Evolutionary conservation across 2,329 filamentous ascomycete genomes (phyloP).

Genomic region (Penicillium verrucosum): DNA sequence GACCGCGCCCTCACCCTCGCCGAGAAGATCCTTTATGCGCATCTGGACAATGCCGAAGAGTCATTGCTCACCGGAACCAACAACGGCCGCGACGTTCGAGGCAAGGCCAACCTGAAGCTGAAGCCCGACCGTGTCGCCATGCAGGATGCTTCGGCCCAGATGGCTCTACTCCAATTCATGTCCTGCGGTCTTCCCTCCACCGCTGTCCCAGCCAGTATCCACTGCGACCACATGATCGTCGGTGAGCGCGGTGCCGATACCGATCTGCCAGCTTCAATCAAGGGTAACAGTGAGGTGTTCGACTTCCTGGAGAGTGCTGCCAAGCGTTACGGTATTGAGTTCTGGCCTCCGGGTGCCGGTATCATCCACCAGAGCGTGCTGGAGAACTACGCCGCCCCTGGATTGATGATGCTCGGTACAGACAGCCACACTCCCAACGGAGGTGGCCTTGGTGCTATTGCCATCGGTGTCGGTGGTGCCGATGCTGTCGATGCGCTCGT

Average conservation of each 20-base stretch:
- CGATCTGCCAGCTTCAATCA: constrained; percentile 80
- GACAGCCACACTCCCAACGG: constrained; percentile 98
- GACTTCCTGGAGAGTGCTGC: constrained; percentile 92
- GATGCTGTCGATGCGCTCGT: constrained; percentile 97
- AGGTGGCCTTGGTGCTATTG: constrained; percentile 88
- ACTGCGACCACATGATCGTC: constrained; percentile 99
- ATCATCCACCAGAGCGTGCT: constrained; percentile 98
- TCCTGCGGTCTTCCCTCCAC: constrained; percentile 84
- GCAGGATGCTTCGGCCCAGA: constrained; percentile 98
- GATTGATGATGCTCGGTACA: constrained; percentile 97
- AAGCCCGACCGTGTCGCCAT: constrained; percentile 97
- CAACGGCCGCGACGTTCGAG: constrained; percentile 79
- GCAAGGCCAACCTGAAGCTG: constrained; percentile 88
- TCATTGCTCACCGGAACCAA: constrained; percentile 78
- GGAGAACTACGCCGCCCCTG: constrained; percentile 96
- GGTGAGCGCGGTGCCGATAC: constrained; percentile 84
- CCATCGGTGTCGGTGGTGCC: constrained; percentile 94
- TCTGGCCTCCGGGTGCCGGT: constrained; percentile 89
- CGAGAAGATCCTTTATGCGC: constrained; percentile 97
- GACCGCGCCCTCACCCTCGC: constrained; percentile 72
- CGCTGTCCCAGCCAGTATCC: constrained; percentile 92
- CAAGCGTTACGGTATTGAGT: constrained; percentile 89
- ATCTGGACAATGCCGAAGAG: constrained; percentile 85
- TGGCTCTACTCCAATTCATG: constrained; percentile 99
- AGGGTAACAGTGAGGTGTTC: constrained; percentile 94